Evolutionary conservation across 2,329 filamentous ascomycete genomes (phyloP).

Genomic region (Aspergillus sp.): DNA sequence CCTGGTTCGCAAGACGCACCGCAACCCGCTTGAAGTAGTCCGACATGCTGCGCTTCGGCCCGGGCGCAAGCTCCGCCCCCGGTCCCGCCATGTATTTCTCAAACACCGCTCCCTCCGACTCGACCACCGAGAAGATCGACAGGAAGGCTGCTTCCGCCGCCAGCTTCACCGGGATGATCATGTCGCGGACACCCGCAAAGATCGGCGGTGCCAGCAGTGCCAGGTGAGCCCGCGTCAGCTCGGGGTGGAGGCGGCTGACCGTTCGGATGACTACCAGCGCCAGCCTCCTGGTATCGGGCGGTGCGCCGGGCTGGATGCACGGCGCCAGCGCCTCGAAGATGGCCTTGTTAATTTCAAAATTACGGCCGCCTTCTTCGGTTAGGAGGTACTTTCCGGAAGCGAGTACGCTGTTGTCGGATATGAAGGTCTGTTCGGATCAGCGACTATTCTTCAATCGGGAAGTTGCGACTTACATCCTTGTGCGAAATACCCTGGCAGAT

Average conservation of each 20-base stretch:
- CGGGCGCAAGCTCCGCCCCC: slow-evolving; percentile 56
- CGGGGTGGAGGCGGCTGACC: slow-evolving; percentile 66
- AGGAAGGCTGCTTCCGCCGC: slow-evolving; percentile 92
- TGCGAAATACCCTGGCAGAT: slow-evolving; percentile 71
- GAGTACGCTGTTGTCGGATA: slow-evolving; percentile 79
- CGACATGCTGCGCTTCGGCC: slow-evolving; percentile 77
- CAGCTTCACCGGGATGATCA: slow-evolving; percentile 89
- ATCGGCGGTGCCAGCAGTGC: slow-evolving; percentile 69
- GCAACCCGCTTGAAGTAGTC: slow-evolving; percentile 97
- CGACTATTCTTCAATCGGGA: not conserved
- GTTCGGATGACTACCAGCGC: slow-evolving; percentile 83
- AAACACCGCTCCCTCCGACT: slow-evolving; percentile 76
- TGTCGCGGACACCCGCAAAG: slow-evolving; percentile 82
- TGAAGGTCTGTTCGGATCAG: slow-evolving; percentile 52
- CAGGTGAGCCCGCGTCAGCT: slow-evolving; percentile 73
- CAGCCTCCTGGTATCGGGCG: slow-evolving; percentile 75
- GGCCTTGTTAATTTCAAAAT: slow-evolving; percentile 66
- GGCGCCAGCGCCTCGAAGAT: slow-evolving; percentile 70
- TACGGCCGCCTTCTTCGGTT: slow-evolving; percentile 46
- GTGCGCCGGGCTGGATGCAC: slow-evolving; percentile 66
- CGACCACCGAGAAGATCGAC: slow-evolving; percentile 78
- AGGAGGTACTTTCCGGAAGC: slow-evolving; percentile 87
- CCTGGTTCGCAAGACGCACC: slow-evolving; percentile 72
- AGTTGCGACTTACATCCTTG: slow-evolving; percentile 55
- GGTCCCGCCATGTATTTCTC: slow-evolving; percentile 76